Evolutionary conservation across 805 yeast species (phyloP).

Genomic region (Ogataea parapolymorpha): DNA sequence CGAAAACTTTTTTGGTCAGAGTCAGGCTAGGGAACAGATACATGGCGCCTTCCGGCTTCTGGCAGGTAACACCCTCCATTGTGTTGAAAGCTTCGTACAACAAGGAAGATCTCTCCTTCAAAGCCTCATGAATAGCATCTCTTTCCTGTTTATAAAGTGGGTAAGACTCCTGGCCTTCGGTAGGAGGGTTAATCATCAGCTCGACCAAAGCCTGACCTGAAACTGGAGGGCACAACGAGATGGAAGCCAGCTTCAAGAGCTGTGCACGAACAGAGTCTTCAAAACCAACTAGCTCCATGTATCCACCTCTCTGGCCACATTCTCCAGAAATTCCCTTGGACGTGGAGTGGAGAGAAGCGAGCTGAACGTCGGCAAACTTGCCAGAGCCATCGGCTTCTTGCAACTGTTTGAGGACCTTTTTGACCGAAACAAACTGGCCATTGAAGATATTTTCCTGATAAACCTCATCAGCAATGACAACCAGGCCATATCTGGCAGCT

Average conservation of each 20-base stretch:
- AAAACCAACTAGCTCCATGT: conserved; percentile 91
- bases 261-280: conserved; percentile 63
- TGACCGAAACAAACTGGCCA: conserved; percentile 81
- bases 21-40: conserved; percentile 82
- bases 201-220: conserved; percentile 93
- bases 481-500: conserved; percentile 82
- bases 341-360: conserved; percentile 94
- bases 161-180: conserved; percentile 69
- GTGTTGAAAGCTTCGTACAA: conserved; percentile 67
- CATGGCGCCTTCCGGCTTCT: conserved; percentile 96
- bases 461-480: conserved; percentile 95
- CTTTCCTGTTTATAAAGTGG: conserved; percentile 65
- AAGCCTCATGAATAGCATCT: conserved; percentile 54
- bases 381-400: conserved; percentile 51
- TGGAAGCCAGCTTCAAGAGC: conserved; percentile 82
- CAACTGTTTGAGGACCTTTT: conserved; percentile 68
- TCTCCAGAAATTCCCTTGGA: conserved; percentile 98
- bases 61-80: conserved; percentile 83
- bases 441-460: conserved; percentile 89
- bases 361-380: conserved; percentile 65
- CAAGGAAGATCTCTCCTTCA: conserved; percentile 58
- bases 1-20: conserved; percentile 61
- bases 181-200: conserved; percentile 91
- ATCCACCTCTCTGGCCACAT: conserved; percentile 99
- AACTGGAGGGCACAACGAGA: conserved; percentile 90